Evolutionary conservation across 345 rosid genomes (phyloP).

Genomic region (Cochlearia excelsa): DNA sequence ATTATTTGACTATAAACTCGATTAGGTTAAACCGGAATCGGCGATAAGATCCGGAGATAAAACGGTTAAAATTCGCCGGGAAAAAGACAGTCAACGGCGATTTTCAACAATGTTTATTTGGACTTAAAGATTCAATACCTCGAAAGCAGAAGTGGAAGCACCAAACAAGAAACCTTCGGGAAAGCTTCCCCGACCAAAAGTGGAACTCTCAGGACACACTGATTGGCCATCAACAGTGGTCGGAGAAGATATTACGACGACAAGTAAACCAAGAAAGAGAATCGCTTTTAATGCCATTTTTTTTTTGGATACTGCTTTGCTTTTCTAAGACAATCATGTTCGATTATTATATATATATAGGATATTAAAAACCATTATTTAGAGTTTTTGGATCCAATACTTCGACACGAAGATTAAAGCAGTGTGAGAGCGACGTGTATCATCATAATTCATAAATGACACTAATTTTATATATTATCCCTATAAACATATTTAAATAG

Average conservation of each 20-base stretch:
- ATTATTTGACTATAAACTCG: too few species aligned
- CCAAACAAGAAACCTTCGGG: conserved; percentile 39
- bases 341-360: conserved; percentile 27
- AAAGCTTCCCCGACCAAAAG: conserved; percentile 38
- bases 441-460: too few species aligned
- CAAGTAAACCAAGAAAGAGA: conserved; percentile 29
- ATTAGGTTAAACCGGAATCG: neutral
- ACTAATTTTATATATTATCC: too few species aligned
- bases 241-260: conserved; percentile 23
- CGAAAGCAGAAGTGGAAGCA: conserved; percentile 39
- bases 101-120: neutral
- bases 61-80: neutral
- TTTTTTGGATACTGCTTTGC: neutral
- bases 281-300: conserved; percentile 25
- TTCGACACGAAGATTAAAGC: conserved; percentile 37
- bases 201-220: conserved; percentile 25
- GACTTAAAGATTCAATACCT: conserved; percentile 28
- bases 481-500: neutral
- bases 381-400: conserved; percentile 22
- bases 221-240: conserved; percentile 17
- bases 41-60: neutral
- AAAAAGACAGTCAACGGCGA: conserved; percentile 6
- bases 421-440: conserved; percentile 28
- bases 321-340: conserved; percentile 10
- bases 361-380: neutral